Conservation (phyloP, 805 yeast genomes). For the Cyberlindnera veronae region DNA sequence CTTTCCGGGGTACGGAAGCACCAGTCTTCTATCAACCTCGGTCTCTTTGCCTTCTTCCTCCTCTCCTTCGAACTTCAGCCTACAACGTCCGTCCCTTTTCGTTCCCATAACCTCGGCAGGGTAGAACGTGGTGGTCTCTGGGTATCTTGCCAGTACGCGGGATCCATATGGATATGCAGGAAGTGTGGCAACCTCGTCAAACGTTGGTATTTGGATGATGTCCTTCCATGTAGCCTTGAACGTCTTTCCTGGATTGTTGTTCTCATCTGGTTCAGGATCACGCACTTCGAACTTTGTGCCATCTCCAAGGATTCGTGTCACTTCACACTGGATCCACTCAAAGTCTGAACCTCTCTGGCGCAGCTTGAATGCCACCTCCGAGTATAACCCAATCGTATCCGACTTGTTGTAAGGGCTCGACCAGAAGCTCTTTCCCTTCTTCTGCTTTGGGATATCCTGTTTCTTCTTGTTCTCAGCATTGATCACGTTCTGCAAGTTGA, state of each 20-base stretch:
- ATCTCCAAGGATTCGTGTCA: slow-evolving; percentile 69
- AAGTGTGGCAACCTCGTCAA: slow-evolving; percentile 38
- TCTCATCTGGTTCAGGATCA: slow-evolving; percentile 97
- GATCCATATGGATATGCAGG: slow-evolving; percentile 67
- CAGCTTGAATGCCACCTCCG: slow-evolving; percentile 86
- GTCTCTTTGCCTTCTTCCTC: slow-evolving; percentile 96
- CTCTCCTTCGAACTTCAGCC: slow-evolving; percentile 90
- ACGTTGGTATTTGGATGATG: slow-evolving; percentile 64
- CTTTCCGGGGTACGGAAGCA: slow-evolving; percentile 62
- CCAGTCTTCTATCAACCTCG: slow-evolving; percentile 81
- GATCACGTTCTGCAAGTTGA: slow-evolving; percentile 47
- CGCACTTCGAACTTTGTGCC: slow-evolving; percentile 80
- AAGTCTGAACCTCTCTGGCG: slow-evolving; percentile 65
- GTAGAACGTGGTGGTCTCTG: slow-evolving; percentile 96
- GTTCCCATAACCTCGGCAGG: slow-evolving; percentile 87
- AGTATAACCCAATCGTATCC: slow-evolving; percentile 57
- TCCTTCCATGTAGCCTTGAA: slow-evolving; percentile 84
- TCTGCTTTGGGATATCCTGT: slow-evolving; percentile 23
- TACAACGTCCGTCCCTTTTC: slow-evolving; percentile 69
- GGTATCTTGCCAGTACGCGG: slow-evolving; percentile 87
- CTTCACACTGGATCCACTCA: slow-evolving; percentile 97
- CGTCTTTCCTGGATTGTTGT: slow-evolving; percentile 80
- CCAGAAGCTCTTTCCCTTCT: slow-evolving; percentile 33
- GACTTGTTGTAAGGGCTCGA: slow-evolving; percentile 55
- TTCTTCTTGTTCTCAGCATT: slow-evolving; percentile 24